Conservation (phyloP, 495 filamentous ascomycete genomes). For the Cudoniella acicularis region DNA sequence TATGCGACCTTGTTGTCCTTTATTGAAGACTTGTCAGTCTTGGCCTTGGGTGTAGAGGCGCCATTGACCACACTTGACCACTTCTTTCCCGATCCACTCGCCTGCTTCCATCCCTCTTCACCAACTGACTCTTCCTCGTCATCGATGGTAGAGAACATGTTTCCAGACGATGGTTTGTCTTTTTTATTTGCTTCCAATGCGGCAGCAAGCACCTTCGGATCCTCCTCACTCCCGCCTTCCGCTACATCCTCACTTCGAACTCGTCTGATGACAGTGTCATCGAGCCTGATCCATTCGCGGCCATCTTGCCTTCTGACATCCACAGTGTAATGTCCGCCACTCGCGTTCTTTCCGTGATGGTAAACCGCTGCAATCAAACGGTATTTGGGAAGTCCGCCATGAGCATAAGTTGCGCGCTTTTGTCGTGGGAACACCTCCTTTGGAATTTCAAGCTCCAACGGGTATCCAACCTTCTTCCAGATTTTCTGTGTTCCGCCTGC, state of each 20-base stretch:
- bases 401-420: slow-evolving; percentile 59
- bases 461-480: slow-evolving; percentile 97
- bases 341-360: slow-evolving; percentile 94
- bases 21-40: slow-evolving; percentile 64
- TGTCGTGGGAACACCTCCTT: slow-evolving; percentile 82
- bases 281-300: slow-evolving; percentile 90
- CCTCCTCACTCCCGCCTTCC: slow-evolving; percentile 76
- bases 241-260: slow-evolving; percentile 88
- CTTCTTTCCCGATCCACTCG: slow-evolving; percentile 60
- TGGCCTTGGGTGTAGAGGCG: slow-evolving; percentile 53
- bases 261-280: slow-evolving; percentile 87
- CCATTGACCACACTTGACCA: slow-evolving; percentile 65
- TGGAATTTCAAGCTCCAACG: slow-evolving; percentile 89
- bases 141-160: slow-evolving; percentile 67
- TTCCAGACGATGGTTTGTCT: slow-evolving; percentile 37
- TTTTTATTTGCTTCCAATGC: slow-evolving; percentile 64
- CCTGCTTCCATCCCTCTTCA: slow-evolving; percentile 79
- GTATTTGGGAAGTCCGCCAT: slow-evolving; percentile 72
- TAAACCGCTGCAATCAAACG: slow-evolving; percentile 89
- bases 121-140: slow-evolving; percentile 61
- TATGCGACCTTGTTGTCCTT: slow-evolving; percentile 97
- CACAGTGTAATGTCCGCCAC: slow-evolving; percentile 93
- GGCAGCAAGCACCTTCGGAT: slow-evolving; percentile 63
- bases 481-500: slow-evolving; percentile 93
- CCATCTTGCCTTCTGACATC: slow-evolving; percentile 93